A percentile compares a stretch with the other conserved stretches of the same genome.
phyloP scores from a whole-genome alignment of 495 filamentous ascomycete species.

The Thermochaetoides thermophila region DNA sequence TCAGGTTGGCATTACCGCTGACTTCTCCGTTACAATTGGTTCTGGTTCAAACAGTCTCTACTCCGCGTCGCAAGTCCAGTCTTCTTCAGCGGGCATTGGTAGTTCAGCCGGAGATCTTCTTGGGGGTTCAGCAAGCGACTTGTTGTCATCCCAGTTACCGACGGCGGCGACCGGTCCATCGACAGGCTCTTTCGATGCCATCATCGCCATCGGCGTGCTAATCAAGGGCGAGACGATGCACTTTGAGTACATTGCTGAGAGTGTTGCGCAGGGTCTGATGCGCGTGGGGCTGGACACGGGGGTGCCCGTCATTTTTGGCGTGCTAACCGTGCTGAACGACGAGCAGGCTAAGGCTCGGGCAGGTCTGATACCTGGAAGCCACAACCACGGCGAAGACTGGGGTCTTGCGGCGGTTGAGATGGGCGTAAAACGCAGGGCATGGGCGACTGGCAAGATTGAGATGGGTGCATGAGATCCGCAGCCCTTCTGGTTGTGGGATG shows the following conservation, averaged over 20 bases:
- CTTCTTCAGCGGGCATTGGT: slow-evolving; percentile 44
- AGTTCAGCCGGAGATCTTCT: slow-evolving; percentile 69
- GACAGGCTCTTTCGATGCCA: slow-evolving; percentile 66
- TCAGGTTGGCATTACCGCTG: neutral
- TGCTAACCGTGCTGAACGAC: slow-evolving; percentile 79
- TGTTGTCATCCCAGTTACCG: slow-evolving; percentile 32
- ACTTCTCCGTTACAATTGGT: too few relatives aligned
- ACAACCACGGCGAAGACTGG: slow-evolving; percentile 86
- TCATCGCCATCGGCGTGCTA: slow-evolving; percentile 88
- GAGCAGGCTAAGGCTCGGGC: slow-evolving; percentile 77
- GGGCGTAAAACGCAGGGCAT: slow-evolving; percentile 51
- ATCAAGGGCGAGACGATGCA: slow-evolving; percentile 99
- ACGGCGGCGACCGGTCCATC: slow-evolving; percentile 17
- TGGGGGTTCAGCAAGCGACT: slow-evolving; percentile 48
- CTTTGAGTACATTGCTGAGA: slow-evolving; percentile 94
- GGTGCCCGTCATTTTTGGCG: slow-evolving; percentile 80
- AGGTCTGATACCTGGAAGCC: slow-evolving; percentile 49
- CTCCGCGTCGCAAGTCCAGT: slow-evolving; percentile 74
- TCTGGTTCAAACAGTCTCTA: slow-evolving; percentile 73
- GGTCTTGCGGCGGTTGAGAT: slow-evolving; percentile 63
- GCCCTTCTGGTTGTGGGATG: too few relatives aligned
- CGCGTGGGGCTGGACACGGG: slow-evolving; percentile 77
- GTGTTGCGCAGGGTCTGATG: slow-evolving; percentile 84
- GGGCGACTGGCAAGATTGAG: slow-evolving; percentile 50
- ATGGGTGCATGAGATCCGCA: slow-evolving; percentile 7